These are phyloP conservation scores for Microsporum audouinii DNA, from an alignment of 2,329 filamentous ascomycete species.

Conservation along the genomic window DNA sequence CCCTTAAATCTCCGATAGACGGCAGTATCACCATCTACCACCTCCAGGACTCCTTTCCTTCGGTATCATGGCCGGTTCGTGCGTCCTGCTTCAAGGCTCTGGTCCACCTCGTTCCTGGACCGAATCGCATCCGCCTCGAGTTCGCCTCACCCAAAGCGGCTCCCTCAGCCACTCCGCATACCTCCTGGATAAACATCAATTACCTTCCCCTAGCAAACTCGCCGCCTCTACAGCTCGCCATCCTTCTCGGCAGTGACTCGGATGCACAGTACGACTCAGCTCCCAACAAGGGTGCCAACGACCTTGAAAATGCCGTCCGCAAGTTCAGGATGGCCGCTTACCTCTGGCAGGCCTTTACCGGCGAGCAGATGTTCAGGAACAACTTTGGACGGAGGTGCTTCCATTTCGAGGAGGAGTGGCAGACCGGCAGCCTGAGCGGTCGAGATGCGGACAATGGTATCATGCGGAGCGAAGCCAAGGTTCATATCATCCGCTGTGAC, in stretches of 20 bases:
- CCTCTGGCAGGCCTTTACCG: conserved; percentile 93
- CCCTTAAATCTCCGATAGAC: conserved; percentile 56
- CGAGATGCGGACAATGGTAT: conserved; percentile 58
- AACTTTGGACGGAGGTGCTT: conserved; percentile 77
- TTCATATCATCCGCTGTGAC: conserved; percentile 72
- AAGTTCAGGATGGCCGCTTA: conserved; percentile 96
- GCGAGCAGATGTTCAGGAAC: conserved; percentile 89
- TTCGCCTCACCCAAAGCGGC: conserved; percentile 68
- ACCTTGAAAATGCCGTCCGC: conserved; percentile 63
- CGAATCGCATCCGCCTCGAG: conserved; percentile 78
- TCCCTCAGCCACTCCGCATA: conserved; percentile 57
- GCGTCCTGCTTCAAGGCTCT: conserved; percentile 87
- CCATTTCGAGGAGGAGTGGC: conserved; percentile 92
- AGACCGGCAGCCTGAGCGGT: conserved; percentile 63
- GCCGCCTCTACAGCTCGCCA: conserved; percentile 79
- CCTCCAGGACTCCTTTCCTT: conserved; percentile 73
- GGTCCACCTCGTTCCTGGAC: conserved; percentile 79
- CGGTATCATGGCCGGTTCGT: conserved; percentile 74
- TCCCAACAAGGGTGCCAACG: conserved; percentile 73
- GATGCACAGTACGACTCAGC: conserved; percentile 72
- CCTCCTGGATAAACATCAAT: conserved; percentile 69
- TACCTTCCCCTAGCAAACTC: conserved; percentile 68
- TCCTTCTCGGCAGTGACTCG: conserved; percentile 80
- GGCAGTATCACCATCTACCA: conserved; percentile 69
- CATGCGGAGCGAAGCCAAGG: conserved; percentile 81